Evolutionary conservation across 2,329 filamentous ascomycete genomes (phyloP).

Genomic region (Exophiala phaeomuriformis): DNA sequence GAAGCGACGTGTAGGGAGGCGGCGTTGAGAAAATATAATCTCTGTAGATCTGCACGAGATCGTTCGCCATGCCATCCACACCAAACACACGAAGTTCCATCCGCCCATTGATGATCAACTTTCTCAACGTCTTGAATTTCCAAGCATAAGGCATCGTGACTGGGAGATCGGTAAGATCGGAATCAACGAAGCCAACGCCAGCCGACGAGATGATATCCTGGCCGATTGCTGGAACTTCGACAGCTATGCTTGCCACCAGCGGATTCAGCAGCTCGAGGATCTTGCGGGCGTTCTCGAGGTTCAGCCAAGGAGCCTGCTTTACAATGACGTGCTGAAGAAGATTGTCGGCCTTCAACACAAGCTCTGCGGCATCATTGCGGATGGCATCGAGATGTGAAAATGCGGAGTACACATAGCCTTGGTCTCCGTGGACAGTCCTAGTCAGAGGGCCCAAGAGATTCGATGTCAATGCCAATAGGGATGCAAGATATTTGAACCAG

Average conservation of each 20-base stretch:
- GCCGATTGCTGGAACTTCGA: conserved; percentile 31
- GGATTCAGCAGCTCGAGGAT: conserved; percentile 33
- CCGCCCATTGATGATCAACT: conserved; percentile 71
- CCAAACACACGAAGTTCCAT: conserved; percentile 85
- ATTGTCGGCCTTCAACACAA: conserved; percentile 30
- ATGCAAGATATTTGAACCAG: conserved; percentile 15
- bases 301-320: conserved; percentile 39
- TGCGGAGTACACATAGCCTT: conserved; percentile 1
- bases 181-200: conserved; percentile 17
- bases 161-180: conserved; percentile 28
- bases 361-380: conserved; percentile 12
- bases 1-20: conserved; percentile 42
- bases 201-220: conserved; percentile 32
- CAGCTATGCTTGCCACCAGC: conserved; percentile 31
- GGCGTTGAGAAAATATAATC: conserved; percentile 39
- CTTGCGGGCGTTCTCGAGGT: conserved; percentile 36
- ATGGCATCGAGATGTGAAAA: conserved; percentile 19
- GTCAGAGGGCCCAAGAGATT: conserved; percentile 22
- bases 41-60: conserved; percentile 62
- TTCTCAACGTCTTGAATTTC: conserved; percentile 62
- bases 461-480: conserved; percentile 11
- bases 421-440: conserved; percentile 2
- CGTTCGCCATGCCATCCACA: conserved; percentile 63
- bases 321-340: conserved; percentile 35
- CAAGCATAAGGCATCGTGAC: conserved; percentile 47